Conservation (phyloP, 2,329 filamentous ascomycete species). For the Emericellopsis cladophorae region DNA sequence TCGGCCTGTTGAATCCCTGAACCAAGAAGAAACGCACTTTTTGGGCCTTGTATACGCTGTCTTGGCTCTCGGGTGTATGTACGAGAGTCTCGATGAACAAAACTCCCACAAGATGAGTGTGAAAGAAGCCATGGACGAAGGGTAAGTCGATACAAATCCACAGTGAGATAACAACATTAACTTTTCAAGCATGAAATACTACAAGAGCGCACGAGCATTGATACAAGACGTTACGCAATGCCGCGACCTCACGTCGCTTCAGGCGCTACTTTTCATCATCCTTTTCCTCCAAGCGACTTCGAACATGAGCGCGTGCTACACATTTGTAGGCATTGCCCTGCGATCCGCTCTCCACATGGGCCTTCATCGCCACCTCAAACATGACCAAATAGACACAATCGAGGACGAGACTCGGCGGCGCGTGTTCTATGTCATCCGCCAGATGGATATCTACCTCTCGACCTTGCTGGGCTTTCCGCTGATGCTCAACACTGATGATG, state of each 20-base stretch:
- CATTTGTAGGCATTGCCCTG: constrained; percentile 66
- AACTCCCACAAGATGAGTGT: constrained; percentile 34
- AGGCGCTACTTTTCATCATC: constrained; percentile 68
- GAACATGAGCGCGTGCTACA: constrained; percentile 68
- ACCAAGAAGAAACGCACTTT: constrained; percentile 53
- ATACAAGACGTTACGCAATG: constrained; percentile 56
- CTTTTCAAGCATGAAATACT: constrained; percentile 56
- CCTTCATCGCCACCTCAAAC: constrained; percentile 59
- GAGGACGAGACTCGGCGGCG: constrained; percentile 51
- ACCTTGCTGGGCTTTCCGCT: constrained; percentile 55
- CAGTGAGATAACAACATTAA: neutral
- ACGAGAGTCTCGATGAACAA: constrained; percentile 43
- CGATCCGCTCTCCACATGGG: constrained; percentile 67
- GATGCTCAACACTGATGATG: constrained; percentile 49
- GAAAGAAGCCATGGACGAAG: constrained; percentile 39
- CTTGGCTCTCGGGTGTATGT: constrained; percentile 62
- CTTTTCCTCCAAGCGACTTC: constrained; percentile 71
- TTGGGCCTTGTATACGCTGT: constrained; percentile 60
- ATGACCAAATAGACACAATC: constrained; percentile 48
- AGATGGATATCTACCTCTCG: constrained; percentile 60
- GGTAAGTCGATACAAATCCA: constrained; percentile 25
- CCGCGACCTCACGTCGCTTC: constrained; percentile 60
- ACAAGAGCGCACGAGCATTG: constrained; percentile 52
- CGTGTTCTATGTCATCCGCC: constrained; percentile 55
- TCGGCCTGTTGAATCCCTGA: constrained; percentile 47